A percentile compares a stretch with the other conserved stretches of the same genome.
phyloP scores from a whole-genome alignment of 257 asterid species.

The Petunia secreta region DNA sequence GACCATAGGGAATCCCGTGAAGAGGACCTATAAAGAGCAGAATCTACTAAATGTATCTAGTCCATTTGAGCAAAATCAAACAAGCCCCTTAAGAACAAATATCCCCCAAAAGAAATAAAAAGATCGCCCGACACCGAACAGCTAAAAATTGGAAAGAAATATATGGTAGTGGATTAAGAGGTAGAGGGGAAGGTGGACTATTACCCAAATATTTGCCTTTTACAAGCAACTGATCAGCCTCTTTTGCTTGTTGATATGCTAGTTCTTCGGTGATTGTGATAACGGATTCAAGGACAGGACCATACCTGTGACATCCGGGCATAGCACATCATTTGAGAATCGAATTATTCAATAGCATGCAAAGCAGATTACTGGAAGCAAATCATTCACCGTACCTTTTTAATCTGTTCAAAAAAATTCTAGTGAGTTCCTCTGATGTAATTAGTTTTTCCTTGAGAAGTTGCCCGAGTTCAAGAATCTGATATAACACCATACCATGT shows the following conservation, averaged over 20 bases:
- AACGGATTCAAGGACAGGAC: constrained; percentile 84
- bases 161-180: neutral
- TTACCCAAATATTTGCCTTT: constrained; percentile 70
- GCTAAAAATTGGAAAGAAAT: neutral
- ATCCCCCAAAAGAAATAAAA: neutral
- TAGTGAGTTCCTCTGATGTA: constrained; percentile 77
- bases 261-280: constrained; percentile 86
- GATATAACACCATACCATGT: constrained; percentile 27
- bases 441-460: constrained; percentile 67
- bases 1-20: constrained; percentile 94
- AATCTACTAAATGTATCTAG: neutral
- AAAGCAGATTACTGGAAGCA: neutral
- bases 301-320: constrained; percentile 48
- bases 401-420: constrained; percentile 64
- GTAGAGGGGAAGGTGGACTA: neutral
- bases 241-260: constrained; percentile 79
- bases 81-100: neutral
- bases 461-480: constrained; percentile 88
- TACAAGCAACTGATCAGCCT: constrained; percentile 74
- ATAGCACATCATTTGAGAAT: neutral
- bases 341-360: neutral
- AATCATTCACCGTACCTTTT: constrained; percentile 52
- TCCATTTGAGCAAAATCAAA: neutral
- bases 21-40: constrained; percentile 68
- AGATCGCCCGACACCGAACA: neutral